Evolutionary conservation across 1,284 basidiomycete species (phyloP), one percentile per base, ranked within the genome.

Genomic region (Ustilago vetiveriae): DNA sequence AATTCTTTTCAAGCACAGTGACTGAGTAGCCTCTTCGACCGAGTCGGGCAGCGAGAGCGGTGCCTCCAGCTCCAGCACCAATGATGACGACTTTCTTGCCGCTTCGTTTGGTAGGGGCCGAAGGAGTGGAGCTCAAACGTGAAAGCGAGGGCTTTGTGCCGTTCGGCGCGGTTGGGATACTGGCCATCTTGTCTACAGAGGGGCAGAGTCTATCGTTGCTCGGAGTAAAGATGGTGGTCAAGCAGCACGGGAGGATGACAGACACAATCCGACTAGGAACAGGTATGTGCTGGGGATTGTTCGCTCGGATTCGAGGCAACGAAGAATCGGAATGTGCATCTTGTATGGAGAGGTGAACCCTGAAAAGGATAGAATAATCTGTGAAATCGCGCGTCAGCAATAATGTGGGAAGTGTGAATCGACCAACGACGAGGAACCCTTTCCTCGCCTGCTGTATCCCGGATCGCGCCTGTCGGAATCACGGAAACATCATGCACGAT

Each of bases 51-150:
- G 85, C 85, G 3, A 84, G 83, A 3, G 84, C 77, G 23, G 83
- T 82, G 6, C 85, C 85, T 13, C 85, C 85, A 19, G 85, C 82
- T 17, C 85, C 85, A 2, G 84, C 84, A 21, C 85, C 85, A 46
- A 75, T 74, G 69, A 79, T 72, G 47, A 79, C 59, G 22, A 80
- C 74, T n/a, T 65, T 64, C 43, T 76, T 77, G 47, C 32, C 19
- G 48, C 42, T 56, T 11, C 49, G 53, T 21, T 32, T 43, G 22
- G 43, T 19, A 1, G 51, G 46, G 6, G 42, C 30, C 1, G 56
- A 24, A 4, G 47, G 23, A 0, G 47, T 30, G 13, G 63, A 66
- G 35, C 35, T 59, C 19, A 42, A 9, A 7, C 63, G 55, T 7
- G 51, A 51, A 5, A 65, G 50, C 8, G 62, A n/a, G 0, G 62